phyloP scores from a whole-genome alignment of 176 grass and related monocot species.

The Cenchrus purpureus region DNA sequence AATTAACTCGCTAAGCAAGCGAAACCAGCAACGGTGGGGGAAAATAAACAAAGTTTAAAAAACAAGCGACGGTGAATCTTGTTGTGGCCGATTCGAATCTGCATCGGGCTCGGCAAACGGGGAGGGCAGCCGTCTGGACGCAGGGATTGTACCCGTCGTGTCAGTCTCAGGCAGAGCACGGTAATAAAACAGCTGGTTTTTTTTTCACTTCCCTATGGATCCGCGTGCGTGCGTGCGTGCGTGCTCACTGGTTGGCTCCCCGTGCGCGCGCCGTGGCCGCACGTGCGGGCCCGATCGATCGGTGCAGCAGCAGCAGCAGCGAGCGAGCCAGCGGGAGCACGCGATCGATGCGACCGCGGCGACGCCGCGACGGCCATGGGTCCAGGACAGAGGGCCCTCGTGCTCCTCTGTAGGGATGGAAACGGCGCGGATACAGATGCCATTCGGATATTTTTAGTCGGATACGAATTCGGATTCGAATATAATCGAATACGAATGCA shows the following conservation, averaged over 20 bases:
- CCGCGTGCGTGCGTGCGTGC: neutral
- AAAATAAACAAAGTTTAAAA: neutral
- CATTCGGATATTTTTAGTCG: too few relatives aligned
- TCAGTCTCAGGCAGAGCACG: neutral
- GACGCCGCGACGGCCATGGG: too few relatives aligned
- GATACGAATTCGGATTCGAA: too few relatives aligned
- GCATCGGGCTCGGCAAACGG: neutral
- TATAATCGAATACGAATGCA: too few relatives aligned
- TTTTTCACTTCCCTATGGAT: neutral
- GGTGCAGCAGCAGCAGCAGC: too few relatives aligned
- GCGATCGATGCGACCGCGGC: too few relatives aligned
- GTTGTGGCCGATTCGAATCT: neutral
- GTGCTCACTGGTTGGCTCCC: neutral
- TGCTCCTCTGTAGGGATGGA: too few relatives aligned
- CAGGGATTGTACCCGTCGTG: neutral
- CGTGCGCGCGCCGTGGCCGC: neutral
- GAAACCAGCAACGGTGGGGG: neutral
- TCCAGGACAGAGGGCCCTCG: too few relatives aligned
- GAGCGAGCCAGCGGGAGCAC: too few relatives aligned
- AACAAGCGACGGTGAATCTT: neutral
- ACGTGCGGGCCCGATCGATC: slow-evolving; percentile 15
- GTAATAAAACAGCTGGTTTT: neutral
- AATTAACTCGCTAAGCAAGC: too few relatives aligned
- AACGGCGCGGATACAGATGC: too few relatives aligned
- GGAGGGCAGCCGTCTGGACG: neutral